Evolutionary conservation across 176 grass and related monocot genomes (phyloP).

Genomic region (Olyra latifolia): DNA sequence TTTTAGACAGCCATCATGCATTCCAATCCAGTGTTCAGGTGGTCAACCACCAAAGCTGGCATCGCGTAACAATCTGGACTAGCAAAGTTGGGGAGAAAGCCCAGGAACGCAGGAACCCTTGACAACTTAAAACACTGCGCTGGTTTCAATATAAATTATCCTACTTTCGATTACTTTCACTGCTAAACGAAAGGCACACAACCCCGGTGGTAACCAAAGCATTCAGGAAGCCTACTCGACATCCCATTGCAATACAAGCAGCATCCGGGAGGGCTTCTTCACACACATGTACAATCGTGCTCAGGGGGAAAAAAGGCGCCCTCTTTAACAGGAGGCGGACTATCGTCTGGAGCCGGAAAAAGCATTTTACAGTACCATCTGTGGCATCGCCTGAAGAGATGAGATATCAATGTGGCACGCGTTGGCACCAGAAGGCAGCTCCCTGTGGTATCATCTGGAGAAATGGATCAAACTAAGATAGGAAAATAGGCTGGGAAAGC

Average conservation of each 20-base stretch:
- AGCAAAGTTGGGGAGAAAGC: no score
- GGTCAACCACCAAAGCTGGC: no score
- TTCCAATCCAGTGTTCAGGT: no score
- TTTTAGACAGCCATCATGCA: no score
- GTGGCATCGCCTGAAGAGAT: constrained; percentile 3
- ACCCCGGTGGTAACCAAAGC: constrained; percentile 9
- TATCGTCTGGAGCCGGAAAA: neutral
- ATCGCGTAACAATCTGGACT: no score
- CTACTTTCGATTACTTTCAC: neutral
- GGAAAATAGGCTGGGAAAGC: neutral
- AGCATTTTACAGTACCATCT: neutral
- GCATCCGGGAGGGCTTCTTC: constrained; percentile 34
- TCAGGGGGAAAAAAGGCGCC: neutral
- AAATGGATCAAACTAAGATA: neutral
- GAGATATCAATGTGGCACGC: neutral
- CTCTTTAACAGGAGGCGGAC: neutral
- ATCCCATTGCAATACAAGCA: constrained; percentile 22
- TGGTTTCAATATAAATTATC: neutral
- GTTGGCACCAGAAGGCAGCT: neutral
- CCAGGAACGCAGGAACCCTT: no score
- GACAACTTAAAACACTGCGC: no score
- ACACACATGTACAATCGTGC: constrained; percentile 18
- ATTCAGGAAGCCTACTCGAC: constrained; percentile 1
- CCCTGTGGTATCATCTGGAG: constrained; percentile 19
- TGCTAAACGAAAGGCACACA: constrained; percentile 33